Base-by-base conservation (phyloP, 2,329 filamentous ascomycete species). In the Sclerotiophoma versabilis region DNA sequence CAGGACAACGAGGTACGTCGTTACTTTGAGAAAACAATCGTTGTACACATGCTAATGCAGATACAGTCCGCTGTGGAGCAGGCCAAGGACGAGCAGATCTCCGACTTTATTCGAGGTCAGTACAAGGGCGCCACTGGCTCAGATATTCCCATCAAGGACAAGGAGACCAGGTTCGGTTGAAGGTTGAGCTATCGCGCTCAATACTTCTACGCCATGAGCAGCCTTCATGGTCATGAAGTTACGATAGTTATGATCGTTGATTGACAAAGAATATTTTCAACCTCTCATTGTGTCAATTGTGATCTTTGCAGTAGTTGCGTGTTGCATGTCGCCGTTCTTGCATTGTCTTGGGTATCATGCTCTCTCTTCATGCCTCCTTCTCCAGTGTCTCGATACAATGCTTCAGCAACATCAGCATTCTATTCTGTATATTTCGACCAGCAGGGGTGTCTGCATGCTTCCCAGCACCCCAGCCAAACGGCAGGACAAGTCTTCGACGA, bases 51-150 rank as follows among this genome's bases (percentile, higher is more conserved):
- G 58, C 63, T 66, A 52, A 67, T 41, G 10, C 22, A 9, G 14
- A 20, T 11, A 25, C 45, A 80, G 73, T 77, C 73, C 44, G 91
- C 91, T 5, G 70, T 86, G 17, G 91, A 96, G 77, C 91, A 96
- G 77, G 89, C 88, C 65, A 93, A 93, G 79, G 91, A 95, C 72
- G 88, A 91, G 75, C 80, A 89, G 72, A 90, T 93, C 64, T 86
- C 84, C 23, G 88, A 92, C 72, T 87, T 84, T 73, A 85, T 93
- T 64, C 84, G 90, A 30, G 76, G 75, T 34, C 79, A 89, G 75
- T 93, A 92, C 82, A 92, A 91, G 82, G 77, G 65, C 39, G 70
- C 77, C 0, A 89, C 87, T 0, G 91, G 91, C 54, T 84, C 77
- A 5, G 90, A 93, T 7, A 72, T 93, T 47, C 86, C 87, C 23